Evolutionary conservation across 345 rosid species (phyloP), one percentile per base, ranked within the genome.

Genomic region (Hevea brasiliensis): DNA sequence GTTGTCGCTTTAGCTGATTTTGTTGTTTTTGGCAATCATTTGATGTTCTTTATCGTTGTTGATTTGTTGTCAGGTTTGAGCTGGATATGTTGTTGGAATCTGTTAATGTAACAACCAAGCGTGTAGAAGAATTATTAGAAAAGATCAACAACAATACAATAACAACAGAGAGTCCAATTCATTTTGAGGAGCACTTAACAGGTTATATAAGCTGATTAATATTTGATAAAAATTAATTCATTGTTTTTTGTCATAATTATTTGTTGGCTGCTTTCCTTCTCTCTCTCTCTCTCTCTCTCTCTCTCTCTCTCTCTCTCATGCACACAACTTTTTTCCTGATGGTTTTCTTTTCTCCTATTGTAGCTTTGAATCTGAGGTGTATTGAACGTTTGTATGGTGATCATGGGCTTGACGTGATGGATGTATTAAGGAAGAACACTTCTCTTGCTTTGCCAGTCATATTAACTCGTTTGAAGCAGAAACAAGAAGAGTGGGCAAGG

Each of bases 401-500:
- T 80, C 98, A 92, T 60, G 99, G 99, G 63, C 98, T 95, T 50
- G 99, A 95, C 79, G 99, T 92, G 77, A 81, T 92, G 90, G 97
- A 95, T 48, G 86, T 91, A 37, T 78, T 95, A 68, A 90, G 85
- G 85, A 95, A 88, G 92, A 95, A 91, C 77, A 85, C 89, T 1
- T 81, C 88, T 77, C 90, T 87, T 82, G 97, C 94, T 83, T 81
- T 92, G 82, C 98, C 99, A 0, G 94, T 95, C 57, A 85, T 95
- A 82, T 83, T 95, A 80, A 95, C 92, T 50, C 98, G 99, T 65
- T 79, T 95, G 85, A 92, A 95, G 84, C 98, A 95, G 85, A 95
- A 92, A 82, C 96, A 91, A 87, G 98, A 92, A 76, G 98, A 95
- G 76, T 95, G 98, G 98, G 85, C 89, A 60, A 91, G 82, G 79